Conservation (phyloP, 2,329 filamentous ascomycete species). For the Alternaria triticimaculans region DNA sequence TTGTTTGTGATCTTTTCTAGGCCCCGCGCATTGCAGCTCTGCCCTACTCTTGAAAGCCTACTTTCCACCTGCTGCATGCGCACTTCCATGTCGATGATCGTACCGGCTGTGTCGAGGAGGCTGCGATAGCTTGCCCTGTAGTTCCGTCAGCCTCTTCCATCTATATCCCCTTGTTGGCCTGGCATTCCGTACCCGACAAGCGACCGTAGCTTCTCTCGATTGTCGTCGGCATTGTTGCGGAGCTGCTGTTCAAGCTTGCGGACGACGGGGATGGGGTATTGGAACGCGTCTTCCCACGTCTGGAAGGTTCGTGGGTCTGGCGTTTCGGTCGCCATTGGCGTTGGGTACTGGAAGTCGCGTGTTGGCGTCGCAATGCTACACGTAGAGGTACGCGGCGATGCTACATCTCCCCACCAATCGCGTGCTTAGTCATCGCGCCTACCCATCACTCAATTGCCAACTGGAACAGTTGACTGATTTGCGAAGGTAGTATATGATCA, state of each 20-base stretch:
- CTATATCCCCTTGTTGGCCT: neutral
- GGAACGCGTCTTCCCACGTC: constrained; percentile 72
- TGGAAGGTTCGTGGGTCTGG: constrained; percentile 64
- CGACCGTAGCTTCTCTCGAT: constrained; percentile 69
- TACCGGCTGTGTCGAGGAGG: constrained; percentile 87
- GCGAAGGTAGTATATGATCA: neutral
- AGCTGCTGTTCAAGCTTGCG: constrained; percentile 70
- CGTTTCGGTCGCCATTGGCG: constrained; percentile 60
- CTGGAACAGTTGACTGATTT: neutral
- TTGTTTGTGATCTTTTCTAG: constrained; percentile 70
- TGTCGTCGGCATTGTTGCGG: constrained; percentile 66
- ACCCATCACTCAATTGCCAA: neutral
- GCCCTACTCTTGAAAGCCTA: constrained; percentile 74
- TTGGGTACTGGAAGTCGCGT: constrained; percentile 1
- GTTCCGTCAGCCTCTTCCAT: constrained; percentile 4
- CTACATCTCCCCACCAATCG: constrained; percentile 11
- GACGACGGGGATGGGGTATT: constrained; percentile 68
- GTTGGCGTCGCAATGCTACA: constrained; percentile 1
- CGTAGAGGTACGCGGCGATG: constrained; percentile 4
- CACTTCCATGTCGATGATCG: constrained; percentile 86
- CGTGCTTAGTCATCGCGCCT: constrained; percentile 21
- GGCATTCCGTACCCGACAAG: constrained; percentile 64
- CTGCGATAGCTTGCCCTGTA: constrained; percentile 77
- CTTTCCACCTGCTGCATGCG: constrained; percentile 78
- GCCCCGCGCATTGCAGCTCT: constrained; percentile 74